These are phyloP conservation scores for Phytopythium kandeliae DNA, from an alignment of 352 stramenopile species.

Conservation along the genomic window DNA sequence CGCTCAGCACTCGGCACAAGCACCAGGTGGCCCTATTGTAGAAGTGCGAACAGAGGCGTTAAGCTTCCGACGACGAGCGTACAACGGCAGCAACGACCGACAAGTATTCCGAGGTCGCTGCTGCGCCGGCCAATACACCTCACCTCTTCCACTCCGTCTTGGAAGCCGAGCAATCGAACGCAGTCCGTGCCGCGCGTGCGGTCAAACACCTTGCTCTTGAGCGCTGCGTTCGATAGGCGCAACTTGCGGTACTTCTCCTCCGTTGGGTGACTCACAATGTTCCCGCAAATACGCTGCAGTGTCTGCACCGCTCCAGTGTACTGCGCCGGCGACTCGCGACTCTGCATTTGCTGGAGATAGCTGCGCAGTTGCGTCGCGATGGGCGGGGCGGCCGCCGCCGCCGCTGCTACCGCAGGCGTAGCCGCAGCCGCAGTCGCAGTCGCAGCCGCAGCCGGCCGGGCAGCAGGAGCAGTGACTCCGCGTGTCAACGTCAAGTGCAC, in stretches of 20 bases:
- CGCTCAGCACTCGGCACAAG: conserved; percentile 63
- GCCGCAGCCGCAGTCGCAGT: conserved; percentile 10
- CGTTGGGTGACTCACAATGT: conserved; percentile 62
- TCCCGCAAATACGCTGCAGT: conserved; percentile 79
- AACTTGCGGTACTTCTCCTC: conserved; percentile 81
- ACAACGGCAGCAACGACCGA: background rate
- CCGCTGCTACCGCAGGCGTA: conserved; percentile 3
- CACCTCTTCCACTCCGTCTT: conserved; percentile 62
- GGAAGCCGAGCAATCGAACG: conserved; percentile 62
- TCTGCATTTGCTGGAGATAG: conserved; percentile 55
- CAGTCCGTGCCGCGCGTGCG: conserved; percentile 47
- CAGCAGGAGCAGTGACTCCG: conserved; percentile 12
- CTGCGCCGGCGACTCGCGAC: conserved; percentile 23
- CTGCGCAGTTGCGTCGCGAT: conserved; percentile 27
- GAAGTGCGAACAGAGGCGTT: background rate
- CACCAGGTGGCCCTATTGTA: conserved; percentile 51
- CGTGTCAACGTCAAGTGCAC: conserved; percentile 68
- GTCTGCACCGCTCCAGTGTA: conserved; percentile 53
- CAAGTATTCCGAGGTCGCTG: too few relatives aligned
- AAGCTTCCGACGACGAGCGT: too few relatives aligned
- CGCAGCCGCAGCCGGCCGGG: too few relatives aligned
- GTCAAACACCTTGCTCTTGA: conserved; percentile 63
- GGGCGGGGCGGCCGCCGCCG: conserved; percentile 6
- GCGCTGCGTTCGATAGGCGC: conserved; percentile 56
- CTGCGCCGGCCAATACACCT: too few relatives aligned